A percentile compares a stretch with the other conserved stretches of the same genome.
These are phyloP conservation scores for Cyberlindnera samutprakarnensis DNA, from an alignment of 805 yeast species.

Conservation along the genomic window DNA sequence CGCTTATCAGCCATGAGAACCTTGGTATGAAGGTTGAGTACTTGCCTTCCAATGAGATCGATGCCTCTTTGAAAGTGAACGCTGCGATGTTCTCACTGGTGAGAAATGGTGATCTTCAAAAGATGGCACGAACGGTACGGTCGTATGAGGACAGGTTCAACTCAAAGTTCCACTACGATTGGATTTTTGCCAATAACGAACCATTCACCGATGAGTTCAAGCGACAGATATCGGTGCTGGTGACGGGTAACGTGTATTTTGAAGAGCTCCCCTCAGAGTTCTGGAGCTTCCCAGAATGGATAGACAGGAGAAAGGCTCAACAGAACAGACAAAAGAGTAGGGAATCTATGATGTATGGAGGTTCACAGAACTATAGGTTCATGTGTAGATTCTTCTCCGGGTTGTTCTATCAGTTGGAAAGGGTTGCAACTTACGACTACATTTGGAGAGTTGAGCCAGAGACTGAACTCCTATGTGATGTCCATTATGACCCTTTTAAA, in stretches of 20 bases:
- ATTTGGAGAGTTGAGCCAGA: conserved; percentile 79
- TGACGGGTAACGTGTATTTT: conserved; percentile 31
- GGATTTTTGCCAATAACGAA: conserved; percentile 90
- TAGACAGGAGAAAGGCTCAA: conserved; percentile 30
- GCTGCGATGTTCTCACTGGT: conserved; percentile 49
- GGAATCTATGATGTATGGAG: conserved; percentile 36
- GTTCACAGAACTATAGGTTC: conserved; percentile 57
- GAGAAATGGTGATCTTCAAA: conserved; percentile 48
- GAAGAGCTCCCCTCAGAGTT: conserved; percentile 35
- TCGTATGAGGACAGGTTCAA: conserved; percentile 31
- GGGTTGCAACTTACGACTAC: conserved; percentile 50
- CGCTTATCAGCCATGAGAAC: conserved; percentile 6
- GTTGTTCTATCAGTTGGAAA: conserved; percentile 55
- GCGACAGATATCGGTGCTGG: conserved; percentile 39
- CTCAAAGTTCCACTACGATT: conserved; percentile 68
- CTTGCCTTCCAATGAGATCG: conserved; percentile 31
- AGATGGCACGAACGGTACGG: conserved; percentile 45
- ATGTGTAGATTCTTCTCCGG: conserved; percentile 47
- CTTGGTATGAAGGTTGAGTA: conserved; percentile 10
- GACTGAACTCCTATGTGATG: conserved; percentile 51
- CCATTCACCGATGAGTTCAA: conserved; percentile 70
- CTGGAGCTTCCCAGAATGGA: conserved; percentile 41
- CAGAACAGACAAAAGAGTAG: conserved; percentile 23
- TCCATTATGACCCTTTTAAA: conserved; percentile 44
- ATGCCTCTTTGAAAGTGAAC: conserved; percentile 24